These are phyloP conservation scores for Achlya hypogyna DNA, from an alignment of 352 stramenopile species.

Conservation along the genomic window DNA sequence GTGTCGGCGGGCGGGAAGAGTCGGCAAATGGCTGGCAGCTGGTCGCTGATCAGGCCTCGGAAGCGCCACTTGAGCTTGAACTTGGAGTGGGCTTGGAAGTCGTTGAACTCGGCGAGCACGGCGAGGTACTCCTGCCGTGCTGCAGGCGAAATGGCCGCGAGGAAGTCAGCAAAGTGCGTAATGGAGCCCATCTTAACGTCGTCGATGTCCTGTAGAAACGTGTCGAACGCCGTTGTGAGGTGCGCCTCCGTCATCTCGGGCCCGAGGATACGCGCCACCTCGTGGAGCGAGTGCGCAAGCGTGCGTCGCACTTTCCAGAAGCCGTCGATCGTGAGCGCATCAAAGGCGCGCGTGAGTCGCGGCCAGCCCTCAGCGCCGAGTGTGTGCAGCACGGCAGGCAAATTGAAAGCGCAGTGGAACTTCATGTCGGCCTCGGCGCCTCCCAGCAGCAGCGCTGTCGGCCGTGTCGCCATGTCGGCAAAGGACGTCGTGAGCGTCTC, in stretches of 20 bases:
- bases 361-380: slow-evolving; percentile 57
- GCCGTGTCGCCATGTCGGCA: slow-evolving; percentile 65
- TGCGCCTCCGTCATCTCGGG: slow-evolving; percentile 69
- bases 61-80: slow-evolving; percentile 80
- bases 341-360: slow-evolving; percentile 73
- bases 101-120: slow-evolving; percentile 51
- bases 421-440: slow-evolving; percentile 82
- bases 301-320: slow-evolving; percentile 88
- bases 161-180: slow-evolving; percentile 78
- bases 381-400: slow-evolving; percentile 82
- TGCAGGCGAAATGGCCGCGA: slow-evolving; percentile 53
- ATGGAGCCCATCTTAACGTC: slow-evolving; percentile 79
- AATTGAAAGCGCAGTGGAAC: slow-evolving; percentile 88
- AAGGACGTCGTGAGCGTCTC: slow-evolving; percentile 78
- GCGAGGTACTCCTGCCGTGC: slow-evolving; percentile 74
- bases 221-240: slow-evolving; percentile 72
- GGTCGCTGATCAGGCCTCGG: slow-evolving; percentile 58
- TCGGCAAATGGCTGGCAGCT: slow-evolving; percentile 60
- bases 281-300: slow-evolving; percentile 88
- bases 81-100: slow-evolving; percentile 32
- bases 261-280: slow-evolving; percentile 72
- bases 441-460: slow-evolving; percentile 40
- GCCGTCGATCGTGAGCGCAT: slow-evolving; percentile 61
- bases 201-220: slow-evolving; percentile 71
- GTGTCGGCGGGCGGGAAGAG: slow-evolving; percentile 61